Conservation (phyloP, 2,329 filamentous ascomycete species). For the Aspergillus glaucus region DNA sequence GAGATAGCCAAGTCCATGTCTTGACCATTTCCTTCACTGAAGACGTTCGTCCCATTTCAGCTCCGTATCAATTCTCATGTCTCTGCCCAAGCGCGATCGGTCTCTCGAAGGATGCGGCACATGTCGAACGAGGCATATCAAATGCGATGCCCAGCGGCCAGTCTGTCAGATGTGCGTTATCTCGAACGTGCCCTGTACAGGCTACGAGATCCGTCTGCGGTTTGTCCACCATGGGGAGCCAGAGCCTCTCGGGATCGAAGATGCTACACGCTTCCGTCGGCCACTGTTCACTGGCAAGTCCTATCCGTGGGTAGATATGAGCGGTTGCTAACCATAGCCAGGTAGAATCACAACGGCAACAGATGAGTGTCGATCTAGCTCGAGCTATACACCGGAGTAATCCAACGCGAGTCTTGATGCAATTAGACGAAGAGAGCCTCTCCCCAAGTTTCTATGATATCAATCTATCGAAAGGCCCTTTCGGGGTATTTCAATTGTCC, state of each 20-base stretch:
- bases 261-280: slow-evolving; percentile 32
- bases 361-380: slow-evolving; percentile 31
- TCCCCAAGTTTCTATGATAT: not conserved
- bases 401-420: slow-evolving; percentile 14
- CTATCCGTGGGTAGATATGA: not conserved
- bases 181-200: slow-evolving; percentile 32
- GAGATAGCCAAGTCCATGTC: not conserved
- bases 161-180: slow-evolving; percentile 34
- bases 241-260: not conserved
- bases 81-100: not conserved
- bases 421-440: slow-evolving; percentile 26
- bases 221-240: slow-evolving; percentile 23
- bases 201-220: slow-evolving; percentile 37
- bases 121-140: slow-evolving; percentile 38
- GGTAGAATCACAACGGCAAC: slow-evolving; percentile 25
- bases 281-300: slow-evolving; percentile 33
- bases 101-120: slow-evolving; percentile 12
- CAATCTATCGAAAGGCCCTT: too few relatives aligned
- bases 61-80: not conserved
- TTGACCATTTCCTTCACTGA: not conserved
- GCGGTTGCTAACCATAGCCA: not conserved
- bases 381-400: slow-evolving; percentile 21
- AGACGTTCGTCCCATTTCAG: not conserved
- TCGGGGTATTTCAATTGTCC: too few relatives aligned
- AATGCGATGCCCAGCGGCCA: slow-evolving; percentile 41